These are phyloP conservation scores for Gynochthodes officinalis DNA, from an alignment of 257 asterid species.

Conservation along the genomic window DNA sequence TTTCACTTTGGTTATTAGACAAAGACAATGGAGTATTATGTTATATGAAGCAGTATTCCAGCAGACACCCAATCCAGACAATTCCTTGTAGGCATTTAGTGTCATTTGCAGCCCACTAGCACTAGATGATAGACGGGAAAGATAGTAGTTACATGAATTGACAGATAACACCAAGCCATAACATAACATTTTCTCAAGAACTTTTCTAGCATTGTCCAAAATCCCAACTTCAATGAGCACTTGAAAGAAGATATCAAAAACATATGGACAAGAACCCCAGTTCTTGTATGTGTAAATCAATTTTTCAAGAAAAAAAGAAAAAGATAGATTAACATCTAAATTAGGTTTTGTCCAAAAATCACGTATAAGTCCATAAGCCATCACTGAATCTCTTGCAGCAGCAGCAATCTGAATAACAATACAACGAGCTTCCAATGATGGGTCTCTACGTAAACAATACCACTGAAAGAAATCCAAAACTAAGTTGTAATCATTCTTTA, in stretches of 20 bases:
- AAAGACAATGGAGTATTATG: constrained; percentile 68
- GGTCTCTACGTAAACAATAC: constrained; percentile 66
- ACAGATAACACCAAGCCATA: constrained; percentile 69
- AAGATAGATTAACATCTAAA: constrained; percentile 32
- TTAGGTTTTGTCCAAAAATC: constrained; percentile 50
- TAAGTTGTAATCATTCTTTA: constrained; percentile 60
- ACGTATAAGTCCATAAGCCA: constrained; percentile 42
- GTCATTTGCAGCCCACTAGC: constrained; percentile 42
- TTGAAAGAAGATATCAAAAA: constrained; percentile 76
- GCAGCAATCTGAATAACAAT: constrained; percentile 65
- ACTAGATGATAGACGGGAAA: constrained; percentile 52
- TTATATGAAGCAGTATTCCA: constrained; percentile 80
- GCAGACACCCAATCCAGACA: constrained; percentile 60
- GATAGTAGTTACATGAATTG: constrained; percentile 74
- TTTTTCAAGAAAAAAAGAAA: constrained; percentile 62
- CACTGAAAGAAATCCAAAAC: constrained; percentile 68
- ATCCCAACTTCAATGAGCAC: constrained; percentile 57
- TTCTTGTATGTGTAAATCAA: constrained; percentile 76
- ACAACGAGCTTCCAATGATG: constrained; percentile 85
- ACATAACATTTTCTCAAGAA: constrained; percentile 63
- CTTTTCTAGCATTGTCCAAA: constrained; percentile 59
- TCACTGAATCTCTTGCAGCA: constrained; percentile 51
- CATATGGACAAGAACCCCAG: constrained; percentile 82
- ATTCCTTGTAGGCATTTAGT: constrained; percentile 54
- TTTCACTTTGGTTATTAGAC: constrained; percentile 49